Percentiles rank a stretch among this genome's conserved stretches.
These are phyloP conservation scores for Lolium perenne DNA, from an alignment of 176 grass and related monocot species.

Conservation along the genomic window DNA sequence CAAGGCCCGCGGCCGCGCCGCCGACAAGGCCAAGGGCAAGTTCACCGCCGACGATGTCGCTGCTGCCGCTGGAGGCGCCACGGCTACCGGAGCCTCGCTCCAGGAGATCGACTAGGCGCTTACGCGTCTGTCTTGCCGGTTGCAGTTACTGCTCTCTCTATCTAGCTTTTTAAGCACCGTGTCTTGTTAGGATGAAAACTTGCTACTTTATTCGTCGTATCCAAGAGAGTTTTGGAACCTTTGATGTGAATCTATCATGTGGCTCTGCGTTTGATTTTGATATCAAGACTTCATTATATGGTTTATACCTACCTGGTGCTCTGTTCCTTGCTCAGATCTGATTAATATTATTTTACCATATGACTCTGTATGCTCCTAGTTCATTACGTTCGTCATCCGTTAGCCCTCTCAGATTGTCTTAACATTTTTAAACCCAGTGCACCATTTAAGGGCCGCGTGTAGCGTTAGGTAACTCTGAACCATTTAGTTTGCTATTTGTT, in stretches of 20 bases:
- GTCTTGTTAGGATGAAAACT: constrained; percentile 40
- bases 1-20: constrained; percentile 83
- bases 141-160: neutral
- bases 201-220: constrained; percentile 36
- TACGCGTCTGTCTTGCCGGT: neutral
- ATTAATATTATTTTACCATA: neutral
- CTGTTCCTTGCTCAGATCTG: neutral
- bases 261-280: constrained; percentile 30
- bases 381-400: neutral
- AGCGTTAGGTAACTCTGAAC: neutral
- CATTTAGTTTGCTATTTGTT: neutral
- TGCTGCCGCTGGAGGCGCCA: constrained; percentile 40
- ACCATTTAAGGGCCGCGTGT: neutral
- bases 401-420: too few relatives aligned
- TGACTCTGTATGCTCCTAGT: neutral
- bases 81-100: constrained; percentile 66
- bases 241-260: constrained; percentile 33
- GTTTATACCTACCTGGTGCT: neutral
- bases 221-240: constrained; percentile 47
- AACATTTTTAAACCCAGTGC: neutral
- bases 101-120: constrained; percentile 82
- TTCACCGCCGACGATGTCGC: constrained; percentile 92
- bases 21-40: constrained; percentile 96
- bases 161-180: constrained; percentile 20
- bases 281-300: constrained; percentile 44